A percentile compares a stretch with the other conserved stretches of the same genome.
Evolutionary conservation across 495 filamentous ascomycete species (phyloP).

Genomic region (Penicillium argentinense): DNA sequence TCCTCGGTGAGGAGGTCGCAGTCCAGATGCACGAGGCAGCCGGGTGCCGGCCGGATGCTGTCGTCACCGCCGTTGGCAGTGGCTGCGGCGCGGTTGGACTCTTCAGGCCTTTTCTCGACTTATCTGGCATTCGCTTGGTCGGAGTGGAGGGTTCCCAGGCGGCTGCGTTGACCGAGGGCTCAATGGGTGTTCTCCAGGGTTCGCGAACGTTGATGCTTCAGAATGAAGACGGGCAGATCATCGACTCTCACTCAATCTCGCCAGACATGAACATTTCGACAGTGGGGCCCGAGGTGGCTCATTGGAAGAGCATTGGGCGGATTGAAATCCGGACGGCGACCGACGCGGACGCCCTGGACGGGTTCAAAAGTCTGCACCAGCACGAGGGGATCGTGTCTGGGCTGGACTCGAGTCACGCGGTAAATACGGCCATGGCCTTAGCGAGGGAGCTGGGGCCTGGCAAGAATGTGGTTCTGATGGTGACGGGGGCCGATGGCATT

Average conservation of each 20-base stretch:
- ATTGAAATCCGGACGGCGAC: conserved; percentile 31
- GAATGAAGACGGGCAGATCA: conserved; percentile 32
- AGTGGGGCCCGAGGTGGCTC: conserved; percentile 34
- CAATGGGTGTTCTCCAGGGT: conserved; percentile 33
- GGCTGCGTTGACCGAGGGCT: conserved; percentile 27
- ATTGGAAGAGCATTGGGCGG: conserved; percentile 33
- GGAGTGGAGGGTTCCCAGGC: conserved; percentile 30
- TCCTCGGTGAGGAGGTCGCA: conserved; percentile 36
- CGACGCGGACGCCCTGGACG: conserved; percentile 34
- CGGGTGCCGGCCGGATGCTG: conserved; percentile 26
- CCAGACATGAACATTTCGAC: conserved; percentile 36
- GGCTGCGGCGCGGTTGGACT: conserved; percentile 31
- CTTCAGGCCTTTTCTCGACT: conserved; percentile 30
- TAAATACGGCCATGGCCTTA: conserved; percentile 22
- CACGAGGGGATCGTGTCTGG: conserved; percentile 32
- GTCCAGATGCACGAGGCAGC: conserved; percentile 21
- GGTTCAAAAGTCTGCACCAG: conserved; percentile 28
- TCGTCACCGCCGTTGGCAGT: conserved; percentile 30
- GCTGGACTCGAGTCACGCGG: conserved; percentile 36
- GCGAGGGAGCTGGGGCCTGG: conserved; percentile 31
- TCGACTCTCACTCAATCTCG: conserved; percentile 31
- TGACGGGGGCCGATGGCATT: conserved; percentile 31
- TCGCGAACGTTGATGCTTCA: conserved; percentile 33
- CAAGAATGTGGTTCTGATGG: conserved; percentile 35
- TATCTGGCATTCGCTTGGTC: conserved; percentile 17